A percentile compares a stretch with the other conserved stretches of the same genome.
Conservation (phyloP, 202 grass and related monocot species). For the Musa balbisiana region DNA sequence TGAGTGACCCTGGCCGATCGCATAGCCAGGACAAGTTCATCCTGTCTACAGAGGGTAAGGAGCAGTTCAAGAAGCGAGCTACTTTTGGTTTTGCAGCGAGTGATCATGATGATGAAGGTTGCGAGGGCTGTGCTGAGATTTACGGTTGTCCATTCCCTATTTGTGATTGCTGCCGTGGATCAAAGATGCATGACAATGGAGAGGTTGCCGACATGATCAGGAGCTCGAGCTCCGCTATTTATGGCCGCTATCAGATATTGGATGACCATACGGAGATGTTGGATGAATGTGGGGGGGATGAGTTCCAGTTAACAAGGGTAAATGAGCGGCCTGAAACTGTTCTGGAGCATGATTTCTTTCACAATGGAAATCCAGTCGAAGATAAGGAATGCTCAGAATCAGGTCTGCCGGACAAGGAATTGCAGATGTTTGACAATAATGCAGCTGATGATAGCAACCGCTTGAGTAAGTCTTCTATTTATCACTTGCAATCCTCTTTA, state of each 20-base stretch:
- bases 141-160: constrained; percentile 62
- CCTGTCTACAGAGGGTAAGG: constrained; percentile 28
- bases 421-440: constrained; percentile 49
- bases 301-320: constrained; percentile 34
- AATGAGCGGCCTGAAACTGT: constrained; percentile 14
- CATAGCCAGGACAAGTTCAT: constrained; percentile 84
- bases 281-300: constrained; percentile 46
- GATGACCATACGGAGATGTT: constrained; percentile 81
- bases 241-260: constrained; percentile 84
- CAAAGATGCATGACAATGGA: constrained; percentile 24
- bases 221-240: constrained; percentile 52
- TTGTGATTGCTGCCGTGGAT: constrained; percentile 55
- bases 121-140: constrained; percentile 51
- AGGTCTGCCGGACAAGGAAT: constrained; percentile 49
- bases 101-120: constrained; percentile 24
- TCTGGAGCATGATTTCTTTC: constrained; percentile 32
- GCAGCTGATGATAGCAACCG: constrained; percentile 17
- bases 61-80: constrained; percentile 14
- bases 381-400: constrained; percentile 32
- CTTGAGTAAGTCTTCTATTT: constrained; percentile 41
- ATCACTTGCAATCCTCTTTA: not conserved
- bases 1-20: constrained; percentile 19
- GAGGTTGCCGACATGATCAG: constrained; percentile 15
- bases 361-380: constrained; percentile 2
- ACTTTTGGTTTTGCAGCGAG: constrained; percentile 18